These are phyloP conservation scores for Coemansia sp. DNA, from an alignment of 192 early-diverging fungal genomes.

Conservation along the genomic window DNA sequence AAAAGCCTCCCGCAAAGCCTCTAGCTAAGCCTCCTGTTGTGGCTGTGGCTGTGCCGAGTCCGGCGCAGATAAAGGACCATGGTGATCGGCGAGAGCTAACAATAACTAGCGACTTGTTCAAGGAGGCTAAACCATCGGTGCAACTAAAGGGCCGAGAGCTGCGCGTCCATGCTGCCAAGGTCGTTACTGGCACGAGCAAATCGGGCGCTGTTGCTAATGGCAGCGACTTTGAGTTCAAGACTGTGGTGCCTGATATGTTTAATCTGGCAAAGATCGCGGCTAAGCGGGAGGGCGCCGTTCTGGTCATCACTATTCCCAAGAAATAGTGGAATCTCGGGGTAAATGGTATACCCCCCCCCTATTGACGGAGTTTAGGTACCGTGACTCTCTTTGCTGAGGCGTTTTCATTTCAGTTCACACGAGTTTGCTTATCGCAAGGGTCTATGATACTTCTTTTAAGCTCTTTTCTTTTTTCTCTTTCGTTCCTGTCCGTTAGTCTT, in stretches of 20 bases:
- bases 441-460: too few relatives aligned
- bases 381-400: not conserved
- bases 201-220: not conserved
- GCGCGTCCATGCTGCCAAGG: slow-evolving; percentile 20
- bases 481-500: not conserved
- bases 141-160: slow-evolving; percentile 28
- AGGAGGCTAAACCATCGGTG: slow-evolving; percentile 22
- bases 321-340: not conserved
- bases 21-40: not conserved
- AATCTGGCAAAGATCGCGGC: slow-evolving; percentile 25
- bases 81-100: slow-evolving; percentile 23
- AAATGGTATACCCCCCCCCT: slow-evolving; percentile 2
- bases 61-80: slow-evolving; percentile 20
- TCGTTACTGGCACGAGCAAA: not conserved
- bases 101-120: slow-evolving; percentile 28
- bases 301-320: slow-evolving; percentile 31
- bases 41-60: not conserved
- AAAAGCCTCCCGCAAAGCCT: not conserved
- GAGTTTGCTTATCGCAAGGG: not conserved
- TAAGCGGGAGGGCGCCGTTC: slow-evolving; percentile 20
- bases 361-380: not conserved
- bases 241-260: slow-evolving; percentile 20
- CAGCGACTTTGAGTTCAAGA: slow-evolving; percentile 35
- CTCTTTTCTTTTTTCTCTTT: not conserved
- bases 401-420: not conserved